Conservation (phyloP, 129 eudicot species). For the Flaveria brownii region DNA sequence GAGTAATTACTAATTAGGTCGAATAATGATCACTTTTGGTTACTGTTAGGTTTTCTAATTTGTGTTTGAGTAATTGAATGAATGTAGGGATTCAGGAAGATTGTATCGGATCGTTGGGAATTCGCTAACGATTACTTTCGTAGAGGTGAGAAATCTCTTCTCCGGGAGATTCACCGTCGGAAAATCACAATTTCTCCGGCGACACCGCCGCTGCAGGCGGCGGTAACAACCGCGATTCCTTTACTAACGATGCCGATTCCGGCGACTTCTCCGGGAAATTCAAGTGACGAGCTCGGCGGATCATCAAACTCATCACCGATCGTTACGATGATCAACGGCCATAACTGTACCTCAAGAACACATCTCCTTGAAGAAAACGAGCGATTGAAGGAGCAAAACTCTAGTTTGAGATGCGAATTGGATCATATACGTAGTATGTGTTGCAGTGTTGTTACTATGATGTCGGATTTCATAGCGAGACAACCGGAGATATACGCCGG, state of each 20-base stretch:
- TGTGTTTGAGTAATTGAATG: background rate
- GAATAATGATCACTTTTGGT: background rate
- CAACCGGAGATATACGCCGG: slow-evolving; percentile 28
- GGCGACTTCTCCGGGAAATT: slow-evolving; percentile 48
- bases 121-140: slow-evolving; percentile 68
- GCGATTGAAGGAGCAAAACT: slow-evolving; percentile 60
- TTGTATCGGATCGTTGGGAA: slow-evolving; percentile 84
- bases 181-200: slow-evolving; percentile 41
- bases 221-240: slow-evolving; percentile 39
- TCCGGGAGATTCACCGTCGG: slow-evolving; percentile 79
- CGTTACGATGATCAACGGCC: background rate
- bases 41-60: background rate
- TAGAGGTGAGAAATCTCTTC: slow-evolving; percentile 60
- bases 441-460: slow-evolving; percentile 44
- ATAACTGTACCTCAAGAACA: slow-evolving; percentile 29
- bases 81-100: slow-evolving; percentile 72
- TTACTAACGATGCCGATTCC: slow-evolving; percentile 14
- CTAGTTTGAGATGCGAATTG: slow-evolving; percentile 50
- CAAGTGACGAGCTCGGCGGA: slow-evolving; percentile 65
- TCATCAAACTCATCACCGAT: slow-evolving; percentile 67
- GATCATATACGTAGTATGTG: slow-evolving; percentile 54
- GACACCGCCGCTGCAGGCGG: slow-evolving; percentile 7
- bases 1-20: background rate
- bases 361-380: slow-evolving; percentile 68
- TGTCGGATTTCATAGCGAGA: slow-evolving; percentile 46